A percentile compares a stretch with the other conserved stretches of the same genome.
Conservation (phyloP, 345 rosid genomes). For the Noccaea caerulescens region DNA sequence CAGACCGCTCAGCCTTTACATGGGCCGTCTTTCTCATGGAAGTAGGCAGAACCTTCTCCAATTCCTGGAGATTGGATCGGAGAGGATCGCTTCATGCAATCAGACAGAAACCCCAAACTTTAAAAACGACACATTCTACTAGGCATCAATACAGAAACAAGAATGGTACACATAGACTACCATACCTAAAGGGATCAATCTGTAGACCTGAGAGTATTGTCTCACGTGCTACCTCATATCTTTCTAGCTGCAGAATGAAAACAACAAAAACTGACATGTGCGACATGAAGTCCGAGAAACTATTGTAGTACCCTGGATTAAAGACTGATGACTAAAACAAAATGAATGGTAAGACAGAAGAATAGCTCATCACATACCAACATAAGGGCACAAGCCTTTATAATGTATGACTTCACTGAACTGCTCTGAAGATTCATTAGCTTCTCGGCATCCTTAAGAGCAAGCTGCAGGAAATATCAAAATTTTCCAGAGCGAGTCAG, state of each 20-base stretch:
- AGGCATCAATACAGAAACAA: slow-evolving; percentile 22
- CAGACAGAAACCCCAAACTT: slow-evolving; percentile 45
- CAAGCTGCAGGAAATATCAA: slow-evolving; percentile 64
- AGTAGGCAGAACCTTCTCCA: slow-evolving; percentile 54
- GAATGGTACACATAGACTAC: slow-evolving; percentile 10
- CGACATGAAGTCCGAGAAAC: slow-evolving; percentile 21
- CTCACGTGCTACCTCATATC: slow-evolving; percentile 78
- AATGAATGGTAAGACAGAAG: background rate
- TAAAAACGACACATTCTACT: slow-evolving; percentile 26
- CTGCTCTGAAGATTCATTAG: slow-evolving; percentile 56
- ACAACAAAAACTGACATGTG: background rate
- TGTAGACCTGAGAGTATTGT: slow-evolving; percentile 85
- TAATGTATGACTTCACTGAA: slow-evolving; percentile 59
- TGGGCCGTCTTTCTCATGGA: slow-evolving; percentile 42
- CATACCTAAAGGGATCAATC: slow-evolving; percentile 84
- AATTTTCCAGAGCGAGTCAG: slow-evolving; percentile 21
- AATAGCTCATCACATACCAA: slow-evolving; percentile 56
- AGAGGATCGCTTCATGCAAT: slow-evolving; percentile 73
- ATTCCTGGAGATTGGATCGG: slow-evolving; percentile 65
- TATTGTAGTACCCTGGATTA: slow-evolving; percentile 14
- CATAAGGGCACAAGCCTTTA: slow-evolving; percentile 72
- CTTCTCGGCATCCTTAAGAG: slow-evolving; percentile 92
- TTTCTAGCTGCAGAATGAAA: slow-evolving; percentile 70
- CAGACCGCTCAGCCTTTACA: slow-evolving; percentile 64
- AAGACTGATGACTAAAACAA: slow-evolving; percentile 6